Conservation (phyloP, 441 rosid genomes). For the Bruguiera hainesii region DNA sequence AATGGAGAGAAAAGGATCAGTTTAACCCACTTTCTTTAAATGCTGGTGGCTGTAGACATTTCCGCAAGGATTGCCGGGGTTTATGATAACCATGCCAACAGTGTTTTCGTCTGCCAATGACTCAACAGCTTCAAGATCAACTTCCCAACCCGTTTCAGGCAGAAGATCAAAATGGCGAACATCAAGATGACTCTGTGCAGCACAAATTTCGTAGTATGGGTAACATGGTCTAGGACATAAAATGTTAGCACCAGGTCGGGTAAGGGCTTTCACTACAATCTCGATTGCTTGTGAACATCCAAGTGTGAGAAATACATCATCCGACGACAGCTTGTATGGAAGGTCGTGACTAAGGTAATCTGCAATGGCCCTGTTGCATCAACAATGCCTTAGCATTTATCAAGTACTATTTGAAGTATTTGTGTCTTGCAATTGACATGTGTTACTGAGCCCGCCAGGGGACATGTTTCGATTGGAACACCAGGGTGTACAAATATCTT, state of each 20-base stretch:
- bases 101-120: conserved; percentile 53
- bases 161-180: conserved; percentile 56
- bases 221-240: conserved; percentile 57
- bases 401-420: too few relatives aligned
- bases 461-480: too few relatives aligned
- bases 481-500: too few relatives aligned
- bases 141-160: conserved; percentile 59
- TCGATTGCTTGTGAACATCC: conserved; percentile 57
- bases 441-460: too few relatives aligned
- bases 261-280: conserved; percentile 33
- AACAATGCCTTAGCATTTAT: not conserved
- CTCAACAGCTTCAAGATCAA: conserved; percentile 47
- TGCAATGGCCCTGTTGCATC: conserved; percentile 46
- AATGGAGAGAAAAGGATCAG: not conserved
- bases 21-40: conserved; percentile 43
- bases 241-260: conserved; percentile 50
- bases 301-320: conserved; percentile 45
- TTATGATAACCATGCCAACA: conserved; percentile 47
- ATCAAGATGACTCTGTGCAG: conserved; percentile 36
- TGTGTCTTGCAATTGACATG: too few relatives aligned
- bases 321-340: conserved; percentile 46
- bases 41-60: conserved; percentile 45
- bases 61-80: conserved; percentile 68
- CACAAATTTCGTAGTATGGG: conserved; percentile 46
- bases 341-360: conserved; percentile 50